Conservation (phyloP, 257 asterid species). For the Nicotiana noctiflora region DNA sequence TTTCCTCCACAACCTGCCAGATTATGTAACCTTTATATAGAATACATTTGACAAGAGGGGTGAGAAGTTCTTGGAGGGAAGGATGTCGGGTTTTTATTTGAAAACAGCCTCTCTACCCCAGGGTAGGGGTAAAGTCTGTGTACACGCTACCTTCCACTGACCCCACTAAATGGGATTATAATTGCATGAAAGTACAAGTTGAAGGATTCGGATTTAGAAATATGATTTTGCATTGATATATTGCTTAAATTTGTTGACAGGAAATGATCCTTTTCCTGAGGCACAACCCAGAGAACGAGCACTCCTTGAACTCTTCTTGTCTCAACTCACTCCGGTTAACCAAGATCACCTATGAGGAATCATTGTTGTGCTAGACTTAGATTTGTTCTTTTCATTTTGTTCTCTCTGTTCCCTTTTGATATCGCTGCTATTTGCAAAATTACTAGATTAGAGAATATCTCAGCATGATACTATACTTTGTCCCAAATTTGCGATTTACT, state of each 20-base stretch:
- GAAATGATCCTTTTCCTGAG: constrained; percentile 40
- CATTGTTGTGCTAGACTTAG: background rate
- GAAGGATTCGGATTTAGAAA: background rate
- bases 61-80: too few relatives aligned
- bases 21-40: too few relatives aligned
- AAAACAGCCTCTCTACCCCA: too few relatives aligned
- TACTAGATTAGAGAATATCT: background rate
- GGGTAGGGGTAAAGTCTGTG: too few relatives aligned
- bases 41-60: too few relatives aligned
- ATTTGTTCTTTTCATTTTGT: background rate
- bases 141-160: too few relatives aligned
- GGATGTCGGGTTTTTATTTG: too few relatives aligned
- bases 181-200: background rate
- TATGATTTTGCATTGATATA: background rate
- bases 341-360: constrained; percentile 29
- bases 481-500: background rate
- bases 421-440: background rate
- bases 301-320: constrained; percentile 51
- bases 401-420: background rate
- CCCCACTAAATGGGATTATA: too few relatives aligned
- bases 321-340: constrained; percentile 54
- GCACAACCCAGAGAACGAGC: constrained; percentile 64
- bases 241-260: constrained; percentile 15
- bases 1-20: too few relatives aligned
- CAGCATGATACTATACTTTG: background rate